Base-by-base conservation (phyloP, 768 basidiomycete genomes). In the Suillus sp. region DNA sequence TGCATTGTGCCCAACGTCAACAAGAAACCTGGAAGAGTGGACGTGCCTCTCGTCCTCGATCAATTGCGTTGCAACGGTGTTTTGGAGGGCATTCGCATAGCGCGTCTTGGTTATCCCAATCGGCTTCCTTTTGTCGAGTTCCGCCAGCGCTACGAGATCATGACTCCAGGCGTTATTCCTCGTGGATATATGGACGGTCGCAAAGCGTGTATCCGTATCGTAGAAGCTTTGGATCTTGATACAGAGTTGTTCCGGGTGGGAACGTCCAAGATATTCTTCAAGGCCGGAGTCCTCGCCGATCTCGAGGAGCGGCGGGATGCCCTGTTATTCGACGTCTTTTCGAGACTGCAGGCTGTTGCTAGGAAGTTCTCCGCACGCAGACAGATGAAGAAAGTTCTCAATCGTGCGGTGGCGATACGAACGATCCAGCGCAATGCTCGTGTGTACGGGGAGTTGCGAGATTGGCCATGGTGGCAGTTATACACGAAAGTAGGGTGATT, bases 391-490 rank as follows among this genome's bases (percentile, higher is more conserved):
- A 99, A 99, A 80, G 86, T 97, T 56, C 82, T 99, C 55, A 95
- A 98, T 70, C 89, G 97, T 53, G 95, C 95, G 1, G 81, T 89
- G 45, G 95, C 97, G 5, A 88, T 96, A 47, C 86, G 92, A 53
- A 96, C 93, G 1, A 95, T 99, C 65, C 97, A 99, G 72, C 84
- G 89, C 51, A 99, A 99, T 72, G 96, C 96, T 2, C 82, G 95
- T 25, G 83, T 97, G 25, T 99, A 99, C 72, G 88, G 90, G 8
- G 90, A 93, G 61, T 81, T 99, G 34, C 83, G 87, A 53, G 93
- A 96, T 59, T 99, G 97, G 97, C 95, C 96, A 1, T 99, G 97
- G 97, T 99, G 97, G 97, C 92, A 95, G 66, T 82, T 99, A 10
- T 99, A 96, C 73, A 95, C 95, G 2, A 96, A 96, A 81, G 94